Evolutionary conservation across 2,329 filamentous ascomycete species (phyloP).

Genomic region (Apiospora malaysiana): DNA sequence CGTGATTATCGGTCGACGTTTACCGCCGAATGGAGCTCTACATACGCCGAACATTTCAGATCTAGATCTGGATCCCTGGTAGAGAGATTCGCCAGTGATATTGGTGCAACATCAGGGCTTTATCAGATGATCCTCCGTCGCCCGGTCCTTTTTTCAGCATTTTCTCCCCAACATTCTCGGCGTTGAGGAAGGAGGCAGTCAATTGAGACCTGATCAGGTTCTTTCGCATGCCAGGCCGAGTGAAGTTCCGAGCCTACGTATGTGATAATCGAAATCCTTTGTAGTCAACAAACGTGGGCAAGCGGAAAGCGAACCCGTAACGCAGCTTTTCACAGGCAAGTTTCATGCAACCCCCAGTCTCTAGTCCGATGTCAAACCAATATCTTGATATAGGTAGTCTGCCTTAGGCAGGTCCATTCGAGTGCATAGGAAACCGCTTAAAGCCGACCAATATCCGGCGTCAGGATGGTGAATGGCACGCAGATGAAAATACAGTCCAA

Average conservation of each 20-base stretch:
- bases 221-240: neutral
- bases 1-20: constrained; percentile 10
- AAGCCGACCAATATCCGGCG: constrained; percentile 4
- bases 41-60: neutral
- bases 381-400: neutral
- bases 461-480: neutral
- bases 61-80: neutral
- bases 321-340: neutral
- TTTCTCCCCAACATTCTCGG: constrained; percentile 4
- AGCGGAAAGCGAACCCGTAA: neutral
- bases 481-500: constrained; percentile 8
- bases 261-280: neutral
- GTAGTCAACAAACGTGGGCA: neutral
- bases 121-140: constrained; percentile 2
- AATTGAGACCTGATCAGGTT: neutral
- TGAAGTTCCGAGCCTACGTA: neutral
- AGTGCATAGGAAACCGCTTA: neutral
- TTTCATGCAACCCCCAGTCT: neutral
- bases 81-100: neutral
- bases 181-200: neutral
- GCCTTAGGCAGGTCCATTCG: constrained; percentile 6
- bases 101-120: constrained; percentile 10
- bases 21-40: neutral
- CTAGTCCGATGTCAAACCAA: neutral
- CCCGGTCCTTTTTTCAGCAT: neutral